A percentile compares a stretch with the other conserved stretches of the same genome.
Evolutionary conservation across 1,284 basidiomycete genomes (phyloP).

Genomic region (Sanguinoderma infundibulare): DNA sequence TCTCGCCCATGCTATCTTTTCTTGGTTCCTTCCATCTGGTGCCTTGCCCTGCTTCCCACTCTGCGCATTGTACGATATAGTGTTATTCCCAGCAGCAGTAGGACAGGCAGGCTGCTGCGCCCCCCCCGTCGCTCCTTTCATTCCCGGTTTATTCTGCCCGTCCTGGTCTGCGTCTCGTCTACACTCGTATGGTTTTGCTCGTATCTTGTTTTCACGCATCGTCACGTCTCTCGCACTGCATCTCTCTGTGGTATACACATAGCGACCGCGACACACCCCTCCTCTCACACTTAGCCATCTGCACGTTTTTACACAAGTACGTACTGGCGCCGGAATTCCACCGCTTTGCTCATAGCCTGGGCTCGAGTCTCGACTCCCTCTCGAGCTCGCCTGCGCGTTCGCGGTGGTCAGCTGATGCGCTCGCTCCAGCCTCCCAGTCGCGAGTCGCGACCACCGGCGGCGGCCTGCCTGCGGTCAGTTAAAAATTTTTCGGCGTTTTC

Average conservation of each 20-base stretch:
- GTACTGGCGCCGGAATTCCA: not conserved
- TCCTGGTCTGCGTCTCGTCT: not conserved
- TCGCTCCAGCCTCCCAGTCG: too few relatives aligned
- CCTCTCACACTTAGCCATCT: not conserved
- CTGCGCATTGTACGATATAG: slow-evolving; percentile 11
- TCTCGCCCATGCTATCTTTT: not conserved
- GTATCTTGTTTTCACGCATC: not conserved
- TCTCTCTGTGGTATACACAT: not conserved
- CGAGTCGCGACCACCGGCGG: too few relatives aligned
- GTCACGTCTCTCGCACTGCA: not conserved
- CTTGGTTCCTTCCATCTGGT: not conserved
- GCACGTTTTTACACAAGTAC: too few relatives aligned
- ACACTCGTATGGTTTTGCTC: not conserved
- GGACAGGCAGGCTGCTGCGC: not conserved
- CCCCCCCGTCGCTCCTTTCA: not conserved
- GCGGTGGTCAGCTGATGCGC: too few relatives aligned
- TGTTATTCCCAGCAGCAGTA: not conserved
- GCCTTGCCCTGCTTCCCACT: slow-evolving; percentile 5
- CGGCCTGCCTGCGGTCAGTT: too few relatives aligned
- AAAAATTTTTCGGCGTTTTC: too few relatives aligned
- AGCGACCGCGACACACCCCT: not conserved
- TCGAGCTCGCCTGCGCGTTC: too few relatives aligned
- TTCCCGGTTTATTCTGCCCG: not conserved
- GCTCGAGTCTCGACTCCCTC: too few relatives aligned
- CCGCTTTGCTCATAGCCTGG: not conserved